Conservation (phyloP, 2,329 filamentous ascomycete genomes). For the Colletotrichum filicis region DNA sequence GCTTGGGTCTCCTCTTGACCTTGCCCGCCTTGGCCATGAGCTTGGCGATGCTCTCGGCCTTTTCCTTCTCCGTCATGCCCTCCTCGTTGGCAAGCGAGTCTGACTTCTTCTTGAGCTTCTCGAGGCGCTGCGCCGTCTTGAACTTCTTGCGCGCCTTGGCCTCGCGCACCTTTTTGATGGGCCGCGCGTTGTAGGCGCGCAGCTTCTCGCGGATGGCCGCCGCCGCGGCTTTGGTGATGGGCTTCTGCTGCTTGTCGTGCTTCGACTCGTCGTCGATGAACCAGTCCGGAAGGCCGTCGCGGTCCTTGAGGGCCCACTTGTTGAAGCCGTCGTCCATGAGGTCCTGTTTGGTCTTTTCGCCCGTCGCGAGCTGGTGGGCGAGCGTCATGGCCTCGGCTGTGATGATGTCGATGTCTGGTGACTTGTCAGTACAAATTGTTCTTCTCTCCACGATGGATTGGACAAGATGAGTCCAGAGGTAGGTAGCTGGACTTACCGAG, state of each 20-base stretch:
- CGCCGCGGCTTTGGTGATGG: conserved; percentile 91
- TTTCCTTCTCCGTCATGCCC: conserved; percentile 94
- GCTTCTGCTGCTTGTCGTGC: conserved; percentile 86
- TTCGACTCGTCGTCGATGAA: conserved; percentile 91
- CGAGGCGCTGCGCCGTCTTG: conserved; percentile 87
- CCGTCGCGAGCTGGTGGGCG: conserved; percentile 89
- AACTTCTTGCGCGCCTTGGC: conserved; percentile 97
- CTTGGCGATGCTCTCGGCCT: conserved; percentile 84
- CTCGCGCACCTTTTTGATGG: conserved; percentile 99
- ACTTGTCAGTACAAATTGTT: conserved; percentile 37
- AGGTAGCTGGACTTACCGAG: conserved; percentile 56
- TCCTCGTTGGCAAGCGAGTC: conserved; percentile 90
- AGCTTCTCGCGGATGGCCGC: conserved; percentile 94
- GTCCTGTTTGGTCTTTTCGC: conserved; percentile 82
- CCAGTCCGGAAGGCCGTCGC: conserved; percentile 95
- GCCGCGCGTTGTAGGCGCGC: conserved; percentile 91
- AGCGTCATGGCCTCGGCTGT: conserved; percentile 99
- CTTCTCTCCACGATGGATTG: neutral
- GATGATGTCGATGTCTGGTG: conserved; percentile 91
- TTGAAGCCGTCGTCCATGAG: conserved; percentile 94
- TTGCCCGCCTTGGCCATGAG: conserved; percentile 84
- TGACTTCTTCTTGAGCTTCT: conserved; percentile 98
- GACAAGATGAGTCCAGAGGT: neutral
- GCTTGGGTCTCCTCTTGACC: conserved; percentile 85
- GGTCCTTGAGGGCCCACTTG: conserved; percentile 89